Evolutionary conservation across 148 eudicot genomes (phyloP), one percentile per base, ranked within the genome.

Genomic region (Vaccinium corymbosum): DNA sequence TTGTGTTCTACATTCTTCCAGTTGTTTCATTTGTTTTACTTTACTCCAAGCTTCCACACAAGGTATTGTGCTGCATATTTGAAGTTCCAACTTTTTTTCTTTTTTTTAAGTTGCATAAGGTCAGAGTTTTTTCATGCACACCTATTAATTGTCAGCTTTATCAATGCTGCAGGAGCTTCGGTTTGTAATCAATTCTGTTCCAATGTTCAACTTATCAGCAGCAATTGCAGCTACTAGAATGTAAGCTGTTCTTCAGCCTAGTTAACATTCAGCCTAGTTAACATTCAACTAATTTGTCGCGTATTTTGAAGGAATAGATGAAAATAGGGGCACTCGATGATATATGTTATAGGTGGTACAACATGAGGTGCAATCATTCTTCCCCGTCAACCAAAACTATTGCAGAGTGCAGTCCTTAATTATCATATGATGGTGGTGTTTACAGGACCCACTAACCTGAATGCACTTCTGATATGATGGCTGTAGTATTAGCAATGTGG

Each of bases 21-120:
- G 90, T 90, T 85, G 78, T 94, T 32, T 89, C 94, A 49, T 96
- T 94, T 86, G 87, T 93, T 76, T 70, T 93, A 74, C 90, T 96
- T 73, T 96, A 96, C 84, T 96, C 98, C 66, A 96, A 96, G 88
- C 97, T 96, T 83, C 97, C 97, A 83, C 99, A 96, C 90, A 96
- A 96, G 99, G 99, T 96, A 91, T 71, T 84, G 38, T 42, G 50
- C 82, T 80, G 71, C 22, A 19, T 73, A n/a, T 64, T 50, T 73
- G 38, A 38, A 70, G 51, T 35, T 35, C 79, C 10, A 6, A 35
- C 81, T 17, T 75, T 5, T 42, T 42, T 32, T 35, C 1, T 9
- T 10, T 62, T 62, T 22, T 62, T n/a, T 62, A 29, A 1, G 32
- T 64, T 22, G 15, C 71, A 10, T 64, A 22, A 64, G 59, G 75